Percentiles rank a stretch among this genome's conserved stretches.
Evolutionary conservation across 257 asterid species (phyloP).

Genomic region (Solanum clarkiae): DNA sequence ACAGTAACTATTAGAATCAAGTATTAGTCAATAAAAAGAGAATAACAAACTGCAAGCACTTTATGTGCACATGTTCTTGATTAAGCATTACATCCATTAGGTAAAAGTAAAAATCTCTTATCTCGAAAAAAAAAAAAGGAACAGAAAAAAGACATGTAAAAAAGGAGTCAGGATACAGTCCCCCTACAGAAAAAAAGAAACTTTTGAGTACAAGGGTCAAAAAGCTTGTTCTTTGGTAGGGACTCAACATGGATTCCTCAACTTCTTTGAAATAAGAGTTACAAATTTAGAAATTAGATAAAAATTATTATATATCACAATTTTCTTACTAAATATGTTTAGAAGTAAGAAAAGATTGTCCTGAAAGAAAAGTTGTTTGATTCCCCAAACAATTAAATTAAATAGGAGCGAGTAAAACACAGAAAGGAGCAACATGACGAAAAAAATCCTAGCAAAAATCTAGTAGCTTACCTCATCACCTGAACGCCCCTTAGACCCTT

Average conservation of each 20-base stretch:
- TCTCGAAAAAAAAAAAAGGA: neutral
- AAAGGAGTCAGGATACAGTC: neutral
- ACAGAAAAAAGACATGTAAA: neutral
- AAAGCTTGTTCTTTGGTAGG: neutral
- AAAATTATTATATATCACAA: neutral
- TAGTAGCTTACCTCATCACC: slow-evolving; percentile 52
- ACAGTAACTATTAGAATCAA: neutral
- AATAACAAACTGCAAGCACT: neutral
- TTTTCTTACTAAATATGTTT: neutral
- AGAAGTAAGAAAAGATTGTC: neutral
- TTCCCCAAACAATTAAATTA: neutral
- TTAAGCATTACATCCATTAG: neutral
- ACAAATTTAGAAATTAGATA: neutral
- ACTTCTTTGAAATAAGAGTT: neutral
- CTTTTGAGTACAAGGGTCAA: neutral
- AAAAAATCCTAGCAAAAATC: neutral
- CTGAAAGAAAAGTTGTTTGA: neutral
- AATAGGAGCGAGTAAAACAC: neutral
- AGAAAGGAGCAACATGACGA: neutral
- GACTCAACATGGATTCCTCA: neutral
- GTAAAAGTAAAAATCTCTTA: neutral
- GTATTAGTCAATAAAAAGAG: neutral
- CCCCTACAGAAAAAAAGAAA: neutral
- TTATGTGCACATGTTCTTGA: neutral
- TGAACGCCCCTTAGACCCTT: slow-evolving; percentile 25